Evolutionary conservation across 2,329 filamentous ascomycete genomes (phyloP).

Genomic region (Hortaea sp.): DNA sequence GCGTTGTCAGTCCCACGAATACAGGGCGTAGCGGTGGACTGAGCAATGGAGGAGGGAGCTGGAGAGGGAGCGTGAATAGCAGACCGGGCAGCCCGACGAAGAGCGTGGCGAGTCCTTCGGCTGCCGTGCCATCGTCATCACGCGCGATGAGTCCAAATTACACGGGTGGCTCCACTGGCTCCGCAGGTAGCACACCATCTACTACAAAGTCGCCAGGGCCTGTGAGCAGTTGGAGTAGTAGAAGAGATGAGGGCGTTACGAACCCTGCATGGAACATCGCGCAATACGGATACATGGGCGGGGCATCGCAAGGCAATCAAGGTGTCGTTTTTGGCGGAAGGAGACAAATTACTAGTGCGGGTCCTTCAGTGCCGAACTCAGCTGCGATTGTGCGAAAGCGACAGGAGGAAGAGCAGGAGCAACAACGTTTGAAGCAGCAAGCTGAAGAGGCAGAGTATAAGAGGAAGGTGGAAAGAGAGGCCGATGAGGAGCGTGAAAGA

Average conservation of each 20-base stretch:
- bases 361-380: constrained; percentile 67
- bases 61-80: constrained; percentile 7
- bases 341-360: constrained; percentile 80
- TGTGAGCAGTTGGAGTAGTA: constrained; percentile 89
- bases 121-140: constrained; percentile 16
- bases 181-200: constrained; percentile 37
- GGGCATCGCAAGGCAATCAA: constrained; percentile 89
- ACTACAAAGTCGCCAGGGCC: constrained; percentile 34
- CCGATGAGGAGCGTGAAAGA: constrained; percentile 53
- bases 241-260: constrained; percentile 67
- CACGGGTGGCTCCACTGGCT: constrained; percentile 48
- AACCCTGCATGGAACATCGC: constrained; percentile 95
- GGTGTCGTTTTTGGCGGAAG: constrained; percentile 86
- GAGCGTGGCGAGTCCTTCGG: constrained; percentile 8
- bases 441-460: constrained; percentile 44
- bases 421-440: constrained; percentile 39
- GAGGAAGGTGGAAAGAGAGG: constrained; percentile 40
- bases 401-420: constrained; percentile 46
- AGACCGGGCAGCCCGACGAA: constrained; percentile 17
- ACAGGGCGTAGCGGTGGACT: constrained; percentile 8
- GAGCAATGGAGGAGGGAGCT: constrained; percentile 5
- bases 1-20: constrained; percentile 24
- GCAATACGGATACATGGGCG: constrained; percentile 97
- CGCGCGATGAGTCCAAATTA: constrained; percentile 36
- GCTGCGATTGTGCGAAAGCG: constrained; percentile 72